Conservation (phyloP, 768 basidiomycete species). For the Phanerochaete carnosa region DNA sequence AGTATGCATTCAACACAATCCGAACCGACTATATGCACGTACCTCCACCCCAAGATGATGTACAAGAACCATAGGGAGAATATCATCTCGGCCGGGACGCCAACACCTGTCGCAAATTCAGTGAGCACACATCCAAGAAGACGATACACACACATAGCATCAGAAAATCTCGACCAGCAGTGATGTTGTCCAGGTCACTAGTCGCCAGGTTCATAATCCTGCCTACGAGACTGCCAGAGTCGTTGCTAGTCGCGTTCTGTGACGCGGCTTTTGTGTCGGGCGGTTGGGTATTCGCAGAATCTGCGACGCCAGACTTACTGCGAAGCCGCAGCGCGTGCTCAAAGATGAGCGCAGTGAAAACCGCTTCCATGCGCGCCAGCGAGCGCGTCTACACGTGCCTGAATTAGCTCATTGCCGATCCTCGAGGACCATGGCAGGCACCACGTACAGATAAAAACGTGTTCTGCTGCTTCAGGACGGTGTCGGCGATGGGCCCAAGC, state of each 20-base stretch:
- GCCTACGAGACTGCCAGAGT: slow-evolving; percentile 51
- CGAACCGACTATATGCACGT: slow-evolving; percentile 1
- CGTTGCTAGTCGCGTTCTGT: slow-evolving; percentile 8
- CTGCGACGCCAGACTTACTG: slow-evolving; percentile 9
- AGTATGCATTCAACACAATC: not conserved
- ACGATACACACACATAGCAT: slow-evolving; percentile 6
- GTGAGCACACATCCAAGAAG: slow-evolving; percentile 23
- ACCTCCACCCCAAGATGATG: slow-evolving; percentile 45
- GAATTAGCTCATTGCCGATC: not conserved
- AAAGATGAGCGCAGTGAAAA: slow-evolving; percentile 48
- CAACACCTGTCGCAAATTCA: slow-evolving; percentile 34
- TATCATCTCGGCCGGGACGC: slow-evolving; percentile 33
- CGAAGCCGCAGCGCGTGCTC: slow-evolving; percentile 58
- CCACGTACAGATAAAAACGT: slow-evolving; percentile 28
- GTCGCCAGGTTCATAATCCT: slow-evolving; percentile 78
- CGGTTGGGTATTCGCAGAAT: slow-evolving; percentile 10
- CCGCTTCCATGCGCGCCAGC: slow-evolving; percentile 45
- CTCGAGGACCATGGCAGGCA: not conserved
- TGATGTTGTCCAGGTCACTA: slow-evolving; percentile 44
- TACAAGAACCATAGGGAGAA: slow-evolving; percentile 37
- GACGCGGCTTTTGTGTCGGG: slow-evolving; percentile 1
- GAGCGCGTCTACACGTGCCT: slow-evolving; percentile 33
- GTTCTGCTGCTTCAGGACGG: slow-evolving; percentile 53
- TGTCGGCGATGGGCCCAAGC: slow-evolving; percentile 43
- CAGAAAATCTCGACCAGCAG: slow-evolving; percentile 25